Base-by-base conservation (phyloP, 768 basidiomycete species). In the Rhizopogon vesiculosus region DNA sequence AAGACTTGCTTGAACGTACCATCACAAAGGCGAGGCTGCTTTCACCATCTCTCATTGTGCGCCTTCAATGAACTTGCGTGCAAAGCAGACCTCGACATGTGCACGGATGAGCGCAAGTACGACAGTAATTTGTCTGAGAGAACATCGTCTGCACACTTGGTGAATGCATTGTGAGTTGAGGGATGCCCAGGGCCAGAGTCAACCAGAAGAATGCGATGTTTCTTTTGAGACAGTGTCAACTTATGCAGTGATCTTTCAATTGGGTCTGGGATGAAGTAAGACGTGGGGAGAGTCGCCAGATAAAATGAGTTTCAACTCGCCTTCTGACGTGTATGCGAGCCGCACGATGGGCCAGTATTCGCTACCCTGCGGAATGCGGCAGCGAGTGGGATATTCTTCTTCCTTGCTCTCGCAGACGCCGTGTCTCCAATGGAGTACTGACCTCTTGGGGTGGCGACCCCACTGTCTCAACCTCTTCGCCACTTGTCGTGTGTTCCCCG, bases 81-180 rank as follows among this genome's bases (percentile, higher is more conserved):
- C 96, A 62, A 98, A 96, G 45, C 86, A 85, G 7, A 98, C 79
- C 55, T 86, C 79, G 0, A 87, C 81, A 29, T 75, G 70, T 7
- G 76, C 69, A 0, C 94, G 95, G 51, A 98, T 90, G 22, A 97
- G 76, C 0, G 80, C 85, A 22, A 99, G 83, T 9, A 99, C 89
- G 7, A 86, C 84, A 12, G 87, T 79, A 99, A 87, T 64, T 99
- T 99, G 74, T 99, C 96, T 15, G 93, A 91, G 10, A 99, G 82
- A 8, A 98, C 91, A 25, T 95, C 75, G 60, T 96, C 86, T 1
- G 94, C 91, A 31, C 84, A 79, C 55, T 79, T 77, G 1, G 89
- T 92, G 40, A 99, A 79, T 0, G 88, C 84, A 15, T 78, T 80
- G 62, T 91, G 90, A 0, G 93, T 91, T 1, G 80, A 3, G 90